Evolutionary conservation across 192 early-diverging fungal genomes (phyloP), one percentile per base, ranked within the genome.

Genomic region (Podila verticillata): DNA sequence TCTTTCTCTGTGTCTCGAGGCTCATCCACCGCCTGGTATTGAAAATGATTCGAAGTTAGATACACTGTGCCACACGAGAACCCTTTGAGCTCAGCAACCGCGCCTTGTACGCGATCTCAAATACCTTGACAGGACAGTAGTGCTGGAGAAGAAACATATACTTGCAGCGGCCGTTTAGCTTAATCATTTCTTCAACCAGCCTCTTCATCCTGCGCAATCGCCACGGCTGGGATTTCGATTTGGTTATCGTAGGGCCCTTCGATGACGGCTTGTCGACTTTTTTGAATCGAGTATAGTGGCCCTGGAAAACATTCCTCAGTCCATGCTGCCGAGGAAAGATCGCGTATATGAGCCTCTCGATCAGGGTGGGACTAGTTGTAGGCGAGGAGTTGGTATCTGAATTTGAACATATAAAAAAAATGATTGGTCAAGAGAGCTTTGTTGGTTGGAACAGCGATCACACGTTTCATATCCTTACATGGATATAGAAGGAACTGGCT

Each of bases 101-200:
- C 19, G 22, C 9, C 22, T 7, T 24, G n/a, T 0, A 54, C 5
- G 22, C 12, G 1, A n/a, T 54, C 22, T 3, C 22, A 24, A 7
- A 20, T 85, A 83, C 84, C 44, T 83, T 70, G 5, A 86, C 86
- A 6, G 86, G 85, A 30, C 88, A 89, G 44, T 72, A 57, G 48
- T 71, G 65, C 26, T 83, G 86, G 51, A 89, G 60, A 36, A 86
- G 82, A 30, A 75, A 62, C 19, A 78, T 70, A 60, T 74, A 85
- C 48, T 84, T 82, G 47, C 85, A 87, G 35, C 66, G 70, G 22
- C 58, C 35, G 61, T 87, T 82, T 35, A 83, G 66, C 35, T 70
- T 63, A 30, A 86, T 75, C 88, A 89, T 86, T 20, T 81, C 63
- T 12, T 48, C 48, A 10, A 81, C 81, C 54, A 87, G 61, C 4